Evolutionary conservation across 805 yeast species (phyloP).

Genomic region (Kazachstania viticola): DNA sequence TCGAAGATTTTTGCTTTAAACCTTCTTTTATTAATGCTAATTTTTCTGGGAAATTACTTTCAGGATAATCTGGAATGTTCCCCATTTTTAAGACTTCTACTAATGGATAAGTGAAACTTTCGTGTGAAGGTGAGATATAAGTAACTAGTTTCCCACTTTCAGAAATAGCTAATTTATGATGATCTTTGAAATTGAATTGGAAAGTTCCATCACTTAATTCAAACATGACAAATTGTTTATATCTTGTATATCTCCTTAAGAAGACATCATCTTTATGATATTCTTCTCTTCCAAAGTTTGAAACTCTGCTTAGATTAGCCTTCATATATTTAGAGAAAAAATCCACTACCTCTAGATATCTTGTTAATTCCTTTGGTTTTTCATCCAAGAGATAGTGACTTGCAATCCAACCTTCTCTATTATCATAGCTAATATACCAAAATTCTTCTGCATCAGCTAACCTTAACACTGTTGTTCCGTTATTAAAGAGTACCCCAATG

Average conservation of each 20-base stretch:
- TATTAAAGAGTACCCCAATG: slow-evolving; percentile 83
- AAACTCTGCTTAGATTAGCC: slow-evolving; percentile 72
- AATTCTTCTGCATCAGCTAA: slow-evolving; percentile 51
- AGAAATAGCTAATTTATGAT: slow-evolving; percentile 75
- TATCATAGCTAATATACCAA: slow-evolving; percentile 46
- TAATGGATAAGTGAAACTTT: slow-evolving; percentile 54
- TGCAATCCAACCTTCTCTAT: slow-evolving; percentile 42
- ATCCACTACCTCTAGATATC: slow-evolving; percentile 75
- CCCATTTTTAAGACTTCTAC: slow-evolving; percentile 37
- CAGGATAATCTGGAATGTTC: slow-evolving; percentile 36
- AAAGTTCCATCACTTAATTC: slow-evolving; percentile 84
- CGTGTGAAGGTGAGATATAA: slow-evolving; percentile 68
- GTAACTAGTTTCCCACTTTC: slow-evolving; percentile 67
- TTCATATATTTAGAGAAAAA: slow-evolving; percentile 89
- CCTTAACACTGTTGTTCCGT: slow-evolving; percentile 70
- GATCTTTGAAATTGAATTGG: slow-evolving; percentile 94
- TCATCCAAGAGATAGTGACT: slow-evolving; percentile 33
- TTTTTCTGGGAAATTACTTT: slow-evolving; percentile 35
- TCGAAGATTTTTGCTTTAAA: slow-evolving; percentile 30
- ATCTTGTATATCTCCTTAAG: slow-evolving; percentile 73
- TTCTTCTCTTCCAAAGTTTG: slow-evolving; percentile 41
- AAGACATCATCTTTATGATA: slow-evolving; percentile 55
- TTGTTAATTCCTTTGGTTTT: slow-evolving; percentile 39
- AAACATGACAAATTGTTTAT: slow-evolving; percentile 76
- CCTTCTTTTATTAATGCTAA: slow-evolving; percentile 55